Conservation (phyloP, 176 grass and related monocot genomes). For the Zea luxurians region DNA sequence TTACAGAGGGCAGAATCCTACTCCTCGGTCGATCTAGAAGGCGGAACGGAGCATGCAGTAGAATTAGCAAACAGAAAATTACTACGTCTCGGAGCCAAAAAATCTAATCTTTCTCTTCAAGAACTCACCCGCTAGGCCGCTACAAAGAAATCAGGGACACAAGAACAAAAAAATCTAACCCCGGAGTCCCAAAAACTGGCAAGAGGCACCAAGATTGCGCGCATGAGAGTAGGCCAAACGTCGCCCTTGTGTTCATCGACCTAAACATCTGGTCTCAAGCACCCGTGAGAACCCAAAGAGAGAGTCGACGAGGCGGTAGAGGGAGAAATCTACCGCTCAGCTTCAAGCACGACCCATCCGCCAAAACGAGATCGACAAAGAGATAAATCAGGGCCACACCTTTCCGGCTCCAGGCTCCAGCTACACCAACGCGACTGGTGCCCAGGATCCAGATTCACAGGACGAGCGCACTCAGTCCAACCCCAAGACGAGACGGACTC, state of each 20-base stretch:
- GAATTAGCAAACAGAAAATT: too few relatives aligned
- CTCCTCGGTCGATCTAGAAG: too few relatives aligned
- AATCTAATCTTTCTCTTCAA: too few relatives aligned
- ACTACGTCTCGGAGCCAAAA: too few relatives aligned
- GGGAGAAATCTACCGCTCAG: neutral
- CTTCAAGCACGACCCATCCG: neutral
- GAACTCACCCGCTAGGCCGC: too few relatives aligned
- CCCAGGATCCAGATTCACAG: neutral
- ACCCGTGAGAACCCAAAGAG: neutral
- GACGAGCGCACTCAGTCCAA: neutral
- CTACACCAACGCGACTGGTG: neutral
- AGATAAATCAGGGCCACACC: neutral
- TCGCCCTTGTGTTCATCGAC: neutral
- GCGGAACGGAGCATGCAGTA: too few relatives aligned
- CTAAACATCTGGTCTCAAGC: neutral
- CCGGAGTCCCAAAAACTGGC: neutral
- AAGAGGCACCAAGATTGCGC: neutral
- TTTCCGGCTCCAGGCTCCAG: neutral
- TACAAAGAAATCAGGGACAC: neutral
- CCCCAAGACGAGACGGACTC: neutral
- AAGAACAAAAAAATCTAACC: neutral
- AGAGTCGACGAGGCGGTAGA: neutral
- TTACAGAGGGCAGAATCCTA: too few relatives aligned
- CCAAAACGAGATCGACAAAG: conserved; percentile 21
- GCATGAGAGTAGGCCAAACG: neutral